Conservation (phyloP, 805 yeast genomes). For the Millerozyma miso region DNA sequence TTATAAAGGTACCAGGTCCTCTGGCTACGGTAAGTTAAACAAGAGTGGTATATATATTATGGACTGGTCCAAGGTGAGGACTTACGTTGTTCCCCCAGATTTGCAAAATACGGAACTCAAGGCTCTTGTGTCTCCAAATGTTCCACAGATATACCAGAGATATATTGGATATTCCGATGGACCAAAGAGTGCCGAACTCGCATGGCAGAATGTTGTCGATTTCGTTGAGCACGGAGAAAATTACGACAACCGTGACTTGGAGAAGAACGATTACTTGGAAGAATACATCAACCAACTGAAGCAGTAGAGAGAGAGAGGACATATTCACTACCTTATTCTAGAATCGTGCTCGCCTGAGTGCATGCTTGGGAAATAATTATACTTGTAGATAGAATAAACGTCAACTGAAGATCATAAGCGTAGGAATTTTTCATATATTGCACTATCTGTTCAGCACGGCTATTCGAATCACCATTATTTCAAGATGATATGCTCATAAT, state of each 20-base stretch:
- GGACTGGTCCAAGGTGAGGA: constrained; percentile 82
- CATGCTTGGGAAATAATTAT: not conserved
- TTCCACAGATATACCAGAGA: constrained; percentile 65
- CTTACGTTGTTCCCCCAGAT: constrained; percentile 76
- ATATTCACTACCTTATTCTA: not conserved
- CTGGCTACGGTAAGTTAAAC: constrained; percentile 85
- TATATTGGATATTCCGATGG: constrained; percentile 70
- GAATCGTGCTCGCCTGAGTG: not conserved
- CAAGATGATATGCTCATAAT: too few species aligned
- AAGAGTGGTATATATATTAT: constrained; percentile 69
- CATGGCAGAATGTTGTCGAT: constrained; percentile 67
- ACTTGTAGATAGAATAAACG: not conserved
- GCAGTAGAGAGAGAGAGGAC: not conserved
- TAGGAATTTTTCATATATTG: too few species aligned
- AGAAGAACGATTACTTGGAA: constrained; percentile 30
- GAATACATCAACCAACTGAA: constrained; percentile 26
- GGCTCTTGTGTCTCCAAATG: constrained; percentile 73
- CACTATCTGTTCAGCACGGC: too few species aligned
- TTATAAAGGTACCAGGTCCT: constrained; percentile 95
- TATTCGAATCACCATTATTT: too few species aligned
- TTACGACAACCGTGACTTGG: constrained; percentile 35
- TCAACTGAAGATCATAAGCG: too few species aligned
- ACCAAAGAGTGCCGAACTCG: constrained; percentile 67
- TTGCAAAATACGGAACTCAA: constrained; percentile 42
- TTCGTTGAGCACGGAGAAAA: constrained; percentile 71